These are phyloP conservation scores for Metschnikowia lochheadii DNA, from an alignment of 805 yeast genomes.

Conservation along the genomic window DNA sequence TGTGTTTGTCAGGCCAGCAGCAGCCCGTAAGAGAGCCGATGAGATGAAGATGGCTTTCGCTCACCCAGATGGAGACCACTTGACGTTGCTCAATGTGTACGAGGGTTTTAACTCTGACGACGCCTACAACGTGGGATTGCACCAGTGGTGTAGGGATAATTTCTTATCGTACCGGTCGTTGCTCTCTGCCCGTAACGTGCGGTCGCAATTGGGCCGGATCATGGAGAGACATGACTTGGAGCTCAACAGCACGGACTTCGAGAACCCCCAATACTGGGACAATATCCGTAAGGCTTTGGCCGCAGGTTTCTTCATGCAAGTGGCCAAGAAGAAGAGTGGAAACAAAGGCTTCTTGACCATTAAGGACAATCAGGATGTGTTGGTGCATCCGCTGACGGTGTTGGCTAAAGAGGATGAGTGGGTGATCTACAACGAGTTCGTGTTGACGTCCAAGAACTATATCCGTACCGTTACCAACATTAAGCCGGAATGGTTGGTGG, in stretches of 20 bases:
- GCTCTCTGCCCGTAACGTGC: slow-evolving; percentile 79
- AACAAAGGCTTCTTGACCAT: slow-evolving; percentile 82
- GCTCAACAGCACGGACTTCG: slow-evolving; percentile 59
- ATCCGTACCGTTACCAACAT: slow-evolving; percentile 90
- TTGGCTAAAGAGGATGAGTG: slow-evolving; percentile 86
- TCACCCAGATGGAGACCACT: slow-evolving; percentile 92
- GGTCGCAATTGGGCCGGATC: slow-evolving; percentile 75
- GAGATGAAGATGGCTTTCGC: slow-evolving; percentile 84
- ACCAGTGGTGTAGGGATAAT: slow-evolving; percentile 89
- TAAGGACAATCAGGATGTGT: slow-evolving; percentile 93
- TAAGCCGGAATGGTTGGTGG: slow-evolving; percentile 89
- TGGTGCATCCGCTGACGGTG: slow-evolving; percentile 91
- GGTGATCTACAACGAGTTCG: slow-evolving; percentile 94
- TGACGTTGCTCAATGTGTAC: slow-evolving; percentile 83
- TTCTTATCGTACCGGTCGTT: slow-evolving; percentile 81
- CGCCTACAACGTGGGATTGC: slow-evolving; percentile 59
- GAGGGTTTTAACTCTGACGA: slow-evolving; percentile 78
- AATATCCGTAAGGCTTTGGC: slow-evolving; percentile 82
- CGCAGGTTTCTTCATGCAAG: slow-evolving; percentile 98
- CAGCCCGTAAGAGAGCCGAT: slow-evolving; percentile 84
- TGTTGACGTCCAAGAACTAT: slow-evolving; percentile 87
- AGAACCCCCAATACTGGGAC: slow-evolving; percentile 59
- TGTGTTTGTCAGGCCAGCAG: slow-evolving; percentile 90
- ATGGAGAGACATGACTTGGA: slow-evolving; percentile 81
- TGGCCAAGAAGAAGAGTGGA: slow-evolving; percentile 82